Evolutionary conservation across 768 basidiomycete genomes (phyloP).

Genomic region (Termitomyces sp.): DNA sequence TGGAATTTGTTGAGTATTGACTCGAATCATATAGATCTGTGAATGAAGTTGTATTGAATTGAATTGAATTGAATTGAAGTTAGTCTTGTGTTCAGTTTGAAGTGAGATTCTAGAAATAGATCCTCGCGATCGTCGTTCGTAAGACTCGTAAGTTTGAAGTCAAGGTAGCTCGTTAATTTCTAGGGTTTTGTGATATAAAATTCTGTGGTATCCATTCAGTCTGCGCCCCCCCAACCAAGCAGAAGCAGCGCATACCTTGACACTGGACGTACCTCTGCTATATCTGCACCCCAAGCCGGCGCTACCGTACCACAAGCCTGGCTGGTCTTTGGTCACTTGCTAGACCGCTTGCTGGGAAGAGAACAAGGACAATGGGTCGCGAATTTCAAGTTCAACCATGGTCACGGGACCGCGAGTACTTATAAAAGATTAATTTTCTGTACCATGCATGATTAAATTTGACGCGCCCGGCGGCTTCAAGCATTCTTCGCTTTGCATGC

Average conservation of each 20-base stretch:
- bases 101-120: no score
- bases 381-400: conserved; percentile 8
- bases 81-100: background rate
- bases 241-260: background rate
- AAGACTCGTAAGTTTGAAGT: conserved; percentile 16
- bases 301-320: conserved; percentile 1
- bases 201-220: background rate
- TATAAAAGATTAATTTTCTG: no score
- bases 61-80: background rate
- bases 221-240: background rate
- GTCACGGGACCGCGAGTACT: conserved; percentile 13
- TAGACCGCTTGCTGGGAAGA: conserved; percentile 8
- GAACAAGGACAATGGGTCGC: conserved; percentile 10
- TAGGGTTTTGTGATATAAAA: conserved; percentile 14
- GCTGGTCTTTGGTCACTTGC: conserved; percentile 12
- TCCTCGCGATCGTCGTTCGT: conserved; percentile 3
- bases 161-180: conserved; percentile 19
- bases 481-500: no score
- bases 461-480: no score
- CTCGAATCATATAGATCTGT: conserved; percentile 3
- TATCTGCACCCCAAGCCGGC: conserved; percentile 14
- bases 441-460: no score
- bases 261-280: conserved; percentile 8
- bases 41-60: background rate
- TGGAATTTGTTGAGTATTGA: background rate